Conservation (phyloP, 345 rosid genomes). For the Salix exigua region DNA sequence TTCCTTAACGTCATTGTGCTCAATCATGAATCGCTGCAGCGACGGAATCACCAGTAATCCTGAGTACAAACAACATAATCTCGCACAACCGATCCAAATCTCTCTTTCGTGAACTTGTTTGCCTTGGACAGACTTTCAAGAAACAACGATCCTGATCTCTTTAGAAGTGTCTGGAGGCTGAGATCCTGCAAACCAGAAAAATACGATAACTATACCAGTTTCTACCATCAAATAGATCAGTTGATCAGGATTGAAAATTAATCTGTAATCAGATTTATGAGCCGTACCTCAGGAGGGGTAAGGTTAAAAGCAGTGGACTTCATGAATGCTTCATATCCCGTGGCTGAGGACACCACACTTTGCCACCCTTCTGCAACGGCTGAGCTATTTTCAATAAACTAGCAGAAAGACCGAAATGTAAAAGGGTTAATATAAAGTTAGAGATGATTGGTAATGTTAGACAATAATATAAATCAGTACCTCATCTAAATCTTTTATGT, state of each 20-base stretch:
- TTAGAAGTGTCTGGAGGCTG: not conserved
- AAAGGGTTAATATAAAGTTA: not conserved
- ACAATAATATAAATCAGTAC: too few species aligned
- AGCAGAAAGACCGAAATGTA: not conserved
- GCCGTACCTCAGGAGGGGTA: not conserved
- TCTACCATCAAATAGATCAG: not conserved
- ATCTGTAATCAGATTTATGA: not conserved
- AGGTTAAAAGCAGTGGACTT: constrained; percentile 5
- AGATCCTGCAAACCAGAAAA: not conserved
- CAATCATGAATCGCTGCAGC: constrained; percentile 29
- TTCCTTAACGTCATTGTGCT: constrained; percentile 17
- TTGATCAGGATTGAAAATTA: not conserved
- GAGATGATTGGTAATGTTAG: not conserved
- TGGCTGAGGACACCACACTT: constrained; percentile 17
- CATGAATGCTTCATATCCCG: not conserved
- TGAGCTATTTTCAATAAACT: not conserved
- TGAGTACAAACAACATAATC: constrained; percentile 25
- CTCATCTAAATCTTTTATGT: too few species aligned
- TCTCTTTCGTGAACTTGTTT: not conserved
- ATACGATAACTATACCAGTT: not conserved
- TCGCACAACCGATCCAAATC: constrained; percentile 6
- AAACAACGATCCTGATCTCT: not conserved
- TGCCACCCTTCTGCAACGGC: not conserved
- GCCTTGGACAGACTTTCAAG: not conserved
- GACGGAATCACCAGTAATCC: constrained; percentile 17